Percentiles rank a stretch among this genome's conserved stretches.
Conservation (phyloP, 495 filamentous ascomycete genomes). For the Xylaria cubensis region DNA sequence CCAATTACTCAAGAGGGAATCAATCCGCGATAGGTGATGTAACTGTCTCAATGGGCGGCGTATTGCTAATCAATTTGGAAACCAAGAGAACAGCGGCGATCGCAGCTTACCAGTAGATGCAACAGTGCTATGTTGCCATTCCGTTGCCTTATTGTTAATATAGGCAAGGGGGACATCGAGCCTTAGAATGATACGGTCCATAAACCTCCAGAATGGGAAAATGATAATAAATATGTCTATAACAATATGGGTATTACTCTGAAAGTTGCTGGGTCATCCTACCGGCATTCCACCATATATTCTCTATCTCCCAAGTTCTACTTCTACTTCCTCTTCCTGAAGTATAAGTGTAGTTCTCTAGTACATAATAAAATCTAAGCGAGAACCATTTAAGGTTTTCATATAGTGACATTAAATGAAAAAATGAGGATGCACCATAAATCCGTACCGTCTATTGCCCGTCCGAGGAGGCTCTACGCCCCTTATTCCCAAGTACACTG, state of each 20-base stretch:
- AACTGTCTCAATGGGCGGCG: background rate
- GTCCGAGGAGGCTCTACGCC: background rate
- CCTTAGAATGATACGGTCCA: no score
- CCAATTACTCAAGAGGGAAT: background rate
- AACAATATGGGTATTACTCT: conserved; percentile 1
- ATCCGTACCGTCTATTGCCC: conserved; percentile 5
- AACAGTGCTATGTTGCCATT: background rate
- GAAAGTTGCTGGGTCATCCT: background rate
- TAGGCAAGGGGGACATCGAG: no score
- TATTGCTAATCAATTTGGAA: background rate
- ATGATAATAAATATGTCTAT: background rate
- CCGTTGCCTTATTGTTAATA: background rate
- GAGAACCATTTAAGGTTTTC: background rate
- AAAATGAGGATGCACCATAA: conserved; percentile 8
- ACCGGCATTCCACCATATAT: background rate
- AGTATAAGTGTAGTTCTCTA: background rate
- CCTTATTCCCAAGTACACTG: background rate
- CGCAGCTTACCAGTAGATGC: background rate
- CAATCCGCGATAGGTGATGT: background rate
- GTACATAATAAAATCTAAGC: background rate
- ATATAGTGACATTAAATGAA: background rate
- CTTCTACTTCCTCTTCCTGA: background rate
- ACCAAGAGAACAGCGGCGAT: background rate
- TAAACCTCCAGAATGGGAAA: background rate
- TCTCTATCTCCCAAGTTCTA: background rate